Conservation (phyloP, 495 filamentous ascomycete genomes). For the Poronia punctata region DNA sequence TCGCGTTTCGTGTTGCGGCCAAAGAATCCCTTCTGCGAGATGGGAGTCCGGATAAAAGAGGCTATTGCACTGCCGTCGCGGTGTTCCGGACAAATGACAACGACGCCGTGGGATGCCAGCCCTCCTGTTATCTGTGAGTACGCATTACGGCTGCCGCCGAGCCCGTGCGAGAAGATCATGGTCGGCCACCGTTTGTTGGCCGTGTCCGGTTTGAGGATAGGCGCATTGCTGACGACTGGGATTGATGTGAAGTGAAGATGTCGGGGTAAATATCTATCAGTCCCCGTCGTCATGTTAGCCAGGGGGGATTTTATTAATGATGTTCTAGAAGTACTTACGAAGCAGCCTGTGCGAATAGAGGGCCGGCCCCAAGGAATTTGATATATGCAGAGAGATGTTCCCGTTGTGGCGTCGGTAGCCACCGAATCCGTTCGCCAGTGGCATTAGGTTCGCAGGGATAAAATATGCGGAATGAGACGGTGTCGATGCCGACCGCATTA, state of each 20-base stretch:
- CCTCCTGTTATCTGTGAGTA: constrained; percentile 68
- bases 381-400: constrained; percentile 61
- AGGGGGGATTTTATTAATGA: neutral
- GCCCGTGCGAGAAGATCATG: constrained; percentile 73
- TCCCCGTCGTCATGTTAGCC: neutral
- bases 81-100: constrained; percentile 71
- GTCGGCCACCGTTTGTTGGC: constrained; percentile 57
- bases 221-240: constrained; percentile 39
- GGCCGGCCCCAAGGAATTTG: constrained; percentile 55
- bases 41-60: constrained; percentile 49
- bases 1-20: constrained; percentile 26
- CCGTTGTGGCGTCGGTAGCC: constrained; percentile 67
- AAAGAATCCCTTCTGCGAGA: constrained; percentile 26
- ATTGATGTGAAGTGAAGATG: constrained; percentile 60
- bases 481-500: constrained; percentile 44
- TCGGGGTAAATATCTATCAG: constrained; percentile 49
- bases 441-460: constrained; percentile 54
- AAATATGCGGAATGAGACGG: constrained; percentile 67
- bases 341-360: constrained; percentile 48
- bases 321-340: constrained; percentile 41
- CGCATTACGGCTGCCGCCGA: constrained; percentile 65
- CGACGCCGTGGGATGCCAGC: constrained; percentile 64
- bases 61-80: constrained; percentile 66
- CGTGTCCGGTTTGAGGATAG: constrained; percentile 23
- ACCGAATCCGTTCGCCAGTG: constrained; percentile 43